Percentiles rank a stretch among this genome's conserved stretches.
These are phyloP conservation scores for Solanum acaule DNA, from an alignment of 257 asterid species.

Conservation along the genomic window DNA sequence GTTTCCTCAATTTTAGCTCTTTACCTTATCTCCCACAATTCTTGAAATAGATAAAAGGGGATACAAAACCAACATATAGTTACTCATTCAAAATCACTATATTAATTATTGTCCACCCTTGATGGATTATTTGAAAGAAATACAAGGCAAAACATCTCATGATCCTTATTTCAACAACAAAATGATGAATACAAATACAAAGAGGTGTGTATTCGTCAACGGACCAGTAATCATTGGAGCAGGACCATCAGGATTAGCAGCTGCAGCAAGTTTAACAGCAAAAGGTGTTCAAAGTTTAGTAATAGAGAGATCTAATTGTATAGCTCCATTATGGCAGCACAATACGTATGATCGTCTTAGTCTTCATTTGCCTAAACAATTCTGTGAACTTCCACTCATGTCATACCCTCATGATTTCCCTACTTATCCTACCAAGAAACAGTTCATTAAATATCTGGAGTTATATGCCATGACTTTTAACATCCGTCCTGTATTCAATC, in stretches of 20 bases:
- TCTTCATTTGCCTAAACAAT: conserved; percentile 74
- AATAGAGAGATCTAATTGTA: conserved; percentile 63
- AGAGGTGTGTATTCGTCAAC: conserved; percentile 27
- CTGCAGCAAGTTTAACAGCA: conserved; percentile 56
- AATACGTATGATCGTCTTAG: conserved; percentile 70
- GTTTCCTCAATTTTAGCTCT: conserved; percentile 11
- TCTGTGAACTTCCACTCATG: conserved; percentile 81
- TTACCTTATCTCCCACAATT: background rate
- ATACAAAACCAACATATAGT: background rate
- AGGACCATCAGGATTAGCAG: conserved; percentile 82
- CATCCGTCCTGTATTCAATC: conserved; percentile 48
- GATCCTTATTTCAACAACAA: conserved; percentile 32
- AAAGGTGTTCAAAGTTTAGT: conserved; percentile 47
- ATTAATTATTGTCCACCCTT: too few species aligned
- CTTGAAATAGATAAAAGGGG: background rate
- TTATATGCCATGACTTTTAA: conserved; percentile 43
- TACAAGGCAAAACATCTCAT: conserved; percentile 41
- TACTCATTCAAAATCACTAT: background rate
- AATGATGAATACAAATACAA: too few species aligned
- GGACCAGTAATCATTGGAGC: conserved; percentile 80
- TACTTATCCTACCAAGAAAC: conserved; percentile 62
- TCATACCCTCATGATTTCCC: conserved; percentile 62
- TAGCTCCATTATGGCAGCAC: conserved; percentile 82
- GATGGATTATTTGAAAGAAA: conserved; percentile 36
- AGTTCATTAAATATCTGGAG: conserved; percentile 52